Evolutionary conservation across 805 yeast species (phyloP), one percentile per base, ranked within the genome.

Genomic region (Yarrowia sp.): DNA sequence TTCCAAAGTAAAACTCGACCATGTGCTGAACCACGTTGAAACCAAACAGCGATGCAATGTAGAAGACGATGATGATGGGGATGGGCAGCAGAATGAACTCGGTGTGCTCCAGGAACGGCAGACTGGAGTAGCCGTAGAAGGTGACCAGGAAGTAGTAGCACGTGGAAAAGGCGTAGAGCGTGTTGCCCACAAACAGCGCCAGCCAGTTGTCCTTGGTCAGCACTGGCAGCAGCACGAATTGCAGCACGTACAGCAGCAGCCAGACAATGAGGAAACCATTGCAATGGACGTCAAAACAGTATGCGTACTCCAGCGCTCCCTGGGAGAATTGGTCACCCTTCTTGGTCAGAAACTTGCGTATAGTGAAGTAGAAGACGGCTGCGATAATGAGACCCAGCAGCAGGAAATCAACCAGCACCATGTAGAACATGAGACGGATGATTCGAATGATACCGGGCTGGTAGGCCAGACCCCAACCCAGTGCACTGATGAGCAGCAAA

Each of bases 271-370:
- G 79, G 75, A 90, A 92, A n/a, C 97, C 85, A 77, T 93, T 93
- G 80, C 97, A 91, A 78, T 93, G 98, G 34, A 92, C 88, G 74
- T 92, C 98, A 75, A 93, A 93, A 79, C 97, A 92, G 76, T 91
- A 92, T 0, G 94, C 92, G 97, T 97, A 93, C 75, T 93, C 97
- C 66, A 91, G 79, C 47, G 81, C 79, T 33, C 78, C 81, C 39
- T 79, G 81, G n/a, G 74, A 76, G 33, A 73, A 68, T 70, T 73
- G 74, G 63, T 70, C 69, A 10, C 72, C 73, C 36, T 65, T 68
- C 42, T 55, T 46, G 14, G 63, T 39, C 71, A 91, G 82, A 68
- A 91, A 82, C 71, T 83, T 83, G 74, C 89, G 89, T 38, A 92
- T 86, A 44, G 90, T 73, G 15, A 86, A 71, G 96, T 96, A 93